Evolutionary conservation across 345 rosid genomes (phyloP), one percentile per base, ranked within the genome.

Genomic region (Firmiana major): DNA sequence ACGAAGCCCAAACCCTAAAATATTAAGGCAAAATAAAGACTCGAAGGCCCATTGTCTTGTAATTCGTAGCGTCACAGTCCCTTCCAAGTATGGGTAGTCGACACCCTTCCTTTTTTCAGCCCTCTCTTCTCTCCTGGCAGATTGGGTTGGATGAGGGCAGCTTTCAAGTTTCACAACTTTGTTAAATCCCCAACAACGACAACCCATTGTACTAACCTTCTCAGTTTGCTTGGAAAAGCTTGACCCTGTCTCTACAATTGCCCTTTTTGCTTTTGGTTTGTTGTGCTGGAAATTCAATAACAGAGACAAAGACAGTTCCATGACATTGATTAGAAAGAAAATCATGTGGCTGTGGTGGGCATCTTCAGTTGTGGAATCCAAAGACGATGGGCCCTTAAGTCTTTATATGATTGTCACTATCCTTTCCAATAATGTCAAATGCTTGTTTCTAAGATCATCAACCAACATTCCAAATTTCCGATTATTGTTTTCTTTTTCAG

Each of bases 331-430:
- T 73, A 21, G 64, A 22, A 1, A 3, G 34, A n/a, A 54, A 3
- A 34, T 66, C 71, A 42, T 53, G 49, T 73, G 64, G 75, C 10
- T 12, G 75, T 38, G 64, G 75, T 38, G 64, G 64, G 49, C 64
- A 38, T 55, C 53, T n/a, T 36, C 43, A 57, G 11, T 19, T 55
- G 63, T 55, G 64, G 76, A 53, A 38, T 72, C 75, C 75, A 54
- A 72, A 43, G 75, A 36, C 31, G 11, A 54, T 54, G 64, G 76
- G 64, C 46, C 76, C 76, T 69, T 45, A 45, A 45, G 5, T 17
- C 55, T 45, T 24, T 45, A 43, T 24, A 68, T 46, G 57, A 48
- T 48, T 10, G 40, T 69, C n/a, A 48, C 40, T 7, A 26, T 8
- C 22, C 58, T 24, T 70, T 9, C 42, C 16, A 15, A 48, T 68